Base-by-base conservation (phyloP, 2,329 filamentous ascomycete species). In the Mycocentrospora acerina region DNA sequence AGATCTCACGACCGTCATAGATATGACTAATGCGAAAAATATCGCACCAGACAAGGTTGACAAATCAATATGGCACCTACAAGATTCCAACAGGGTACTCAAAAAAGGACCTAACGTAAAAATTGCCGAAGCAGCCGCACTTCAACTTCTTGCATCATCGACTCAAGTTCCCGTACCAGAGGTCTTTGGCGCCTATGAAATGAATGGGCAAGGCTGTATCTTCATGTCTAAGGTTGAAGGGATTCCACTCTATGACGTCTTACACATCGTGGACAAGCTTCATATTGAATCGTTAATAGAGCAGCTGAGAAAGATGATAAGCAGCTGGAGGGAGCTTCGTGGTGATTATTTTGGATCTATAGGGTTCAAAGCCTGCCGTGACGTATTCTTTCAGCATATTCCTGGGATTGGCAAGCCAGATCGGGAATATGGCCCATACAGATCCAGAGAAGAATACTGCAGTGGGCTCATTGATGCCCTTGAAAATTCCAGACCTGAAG, bases 121-220 rank as follows among this genome's bases (percentile, higher is more conserved):
- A n/a, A 22, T 44, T 10, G 24, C 32, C 9, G 50, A 54, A 16
- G 47, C 42, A 14, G 45, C 44, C 22, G 45, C 48, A 7, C 40
- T 51, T 37, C 47, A 33, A 17, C 46, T 49, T 27, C 35, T 52
- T 31, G 32, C 44, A 15, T 40, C 32, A 7, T 35, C 28, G 19
- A 45, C 47, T 11, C 32, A 44, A 18, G 34, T 49, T 13, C 47
- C 44, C 30, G 37, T 53, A n/a, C 40, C 45, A 13, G 35, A 42
- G 29, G 50, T 53, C n/a, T 40, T 48, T 29, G 40, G 41, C 11
- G 44, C 45, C 10, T 48, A 49, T 30, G 42, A 46, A 29, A 46
- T 32, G 19, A 35, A 42, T 18, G 48, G 45, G 13, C 16, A 12
- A 9, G 41, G 42, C 7, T 39, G 49, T 28, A 52, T 54, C 13